Evolutionary conservation across 1,139 yeast species (phyloP).

Genomic region (Candida pseudoviswanathii): DNA sequence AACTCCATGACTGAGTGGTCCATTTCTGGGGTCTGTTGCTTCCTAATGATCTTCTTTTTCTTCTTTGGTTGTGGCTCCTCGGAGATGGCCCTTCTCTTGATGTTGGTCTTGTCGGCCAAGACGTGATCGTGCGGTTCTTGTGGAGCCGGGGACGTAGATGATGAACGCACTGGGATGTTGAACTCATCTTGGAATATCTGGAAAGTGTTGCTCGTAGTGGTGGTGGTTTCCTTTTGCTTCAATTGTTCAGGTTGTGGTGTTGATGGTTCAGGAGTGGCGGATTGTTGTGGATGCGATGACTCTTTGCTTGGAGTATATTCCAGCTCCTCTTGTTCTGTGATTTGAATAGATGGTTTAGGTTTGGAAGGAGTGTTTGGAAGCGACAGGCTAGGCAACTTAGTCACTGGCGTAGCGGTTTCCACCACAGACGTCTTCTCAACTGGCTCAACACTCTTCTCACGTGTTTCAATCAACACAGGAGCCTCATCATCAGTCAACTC

Average conservation of each 20-base stretch:
- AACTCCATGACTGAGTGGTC: slow-evolving; percentile 28
- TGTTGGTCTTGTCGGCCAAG: slow-evolving; percentile 28
- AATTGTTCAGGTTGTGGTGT: slow-evolving; percentile 1
- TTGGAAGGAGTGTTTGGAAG: slow-evolving; percentile 17
- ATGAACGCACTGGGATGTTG: slow-evolving; percentile 10
- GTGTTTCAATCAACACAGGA: slow-evolving; percentile 23
- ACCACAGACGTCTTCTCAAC: background rate
- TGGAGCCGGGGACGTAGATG: slow-evolving; percentile 12
- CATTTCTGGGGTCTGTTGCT: slow-evolving; percentile 17
- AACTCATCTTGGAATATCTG: slow-evolving; percentile 13
- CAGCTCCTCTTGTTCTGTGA: background rate
- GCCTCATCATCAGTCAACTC: slow-evolving; percentile 24
- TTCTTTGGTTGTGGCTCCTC: slow-evolving; percentile 26
- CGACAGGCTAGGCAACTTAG: slow-evolving; percentile 1
- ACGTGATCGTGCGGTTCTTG: background rate
- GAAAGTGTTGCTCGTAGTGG: slow-evolving; percentile 1
- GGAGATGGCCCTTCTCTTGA: slow-evolving; percentile 28
- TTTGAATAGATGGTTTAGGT: slow-evolving; percentile 8
- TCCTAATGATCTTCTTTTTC: slow-evolving; percentile 6
- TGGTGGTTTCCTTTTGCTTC: background rate
- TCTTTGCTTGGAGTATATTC: slow-evolving; percentile 17
- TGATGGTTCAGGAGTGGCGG: background rate
- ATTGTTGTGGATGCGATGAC: background rate
- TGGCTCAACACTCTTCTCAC: background rate
- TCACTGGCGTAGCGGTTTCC: background rate